phyloP scores from a whole-genome alignment of 2,329 filamentous ascomycete species.

The Tolypocladium tundrense region DNA sequence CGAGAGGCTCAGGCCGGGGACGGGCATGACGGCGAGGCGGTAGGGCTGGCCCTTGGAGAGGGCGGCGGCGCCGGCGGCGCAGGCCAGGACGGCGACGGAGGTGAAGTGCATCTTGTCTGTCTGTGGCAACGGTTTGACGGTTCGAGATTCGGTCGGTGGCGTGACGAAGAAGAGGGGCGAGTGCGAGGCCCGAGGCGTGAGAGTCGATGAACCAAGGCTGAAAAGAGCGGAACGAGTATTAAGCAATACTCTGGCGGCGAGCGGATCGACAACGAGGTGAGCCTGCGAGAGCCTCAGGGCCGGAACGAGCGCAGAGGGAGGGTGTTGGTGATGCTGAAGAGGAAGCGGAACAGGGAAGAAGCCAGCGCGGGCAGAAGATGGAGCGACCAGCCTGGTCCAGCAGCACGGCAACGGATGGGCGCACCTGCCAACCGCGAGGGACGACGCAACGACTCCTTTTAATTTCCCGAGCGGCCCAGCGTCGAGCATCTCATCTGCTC shows the following conservation, averaged over 20 bases:
- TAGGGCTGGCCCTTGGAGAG: conserved; percentile 20
- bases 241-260: conserved; percentile 13
- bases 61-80: conserved; percentile 18
- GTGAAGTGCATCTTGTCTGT: conserved; percentile 24
- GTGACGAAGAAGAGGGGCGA: background rate
- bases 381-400: background rate
- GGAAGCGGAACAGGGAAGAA: background rate
- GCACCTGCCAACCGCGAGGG: background rate
- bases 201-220: background rate
- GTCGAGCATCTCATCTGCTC: background rate
- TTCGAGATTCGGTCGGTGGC: background rate
- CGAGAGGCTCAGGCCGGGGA: conserved; percentile 29
- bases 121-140: background rate
- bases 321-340: background rate
- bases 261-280: conserved; percentile 5
- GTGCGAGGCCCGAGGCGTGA: background rate
- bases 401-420: background rate
- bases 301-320: background rate
- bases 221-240: conserved; percentile 16
- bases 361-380: background rate
- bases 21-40: conserved; percentile 24
- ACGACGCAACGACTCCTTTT: background rate
- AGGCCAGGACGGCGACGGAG: conserved; percentile 20
- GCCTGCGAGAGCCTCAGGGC: background rate
- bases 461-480: background rate